phyloP scores from a whole-genome alignment of 176 grass and related monocot species.

The Triticum timopheevii region DNA sequence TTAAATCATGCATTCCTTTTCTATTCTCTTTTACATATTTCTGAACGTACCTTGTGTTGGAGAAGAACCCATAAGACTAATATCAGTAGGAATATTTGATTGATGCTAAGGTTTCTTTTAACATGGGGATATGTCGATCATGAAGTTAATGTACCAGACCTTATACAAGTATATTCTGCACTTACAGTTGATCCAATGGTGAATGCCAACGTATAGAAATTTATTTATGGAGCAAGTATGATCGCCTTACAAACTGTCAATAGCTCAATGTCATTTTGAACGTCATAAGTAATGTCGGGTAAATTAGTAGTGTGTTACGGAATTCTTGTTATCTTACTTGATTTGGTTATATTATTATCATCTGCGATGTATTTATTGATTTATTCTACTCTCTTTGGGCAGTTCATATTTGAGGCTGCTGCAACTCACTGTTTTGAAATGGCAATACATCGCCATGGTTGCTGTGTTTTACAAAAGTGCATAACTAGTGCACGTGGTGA shows the following conservation, averaged over 20 bases:
- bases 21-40: not conserved
- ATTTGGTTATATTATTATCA: not conserved
- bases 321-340: constrained; percentile 7
- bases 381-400: constrained; percentile 11
- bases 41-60: not conserved
- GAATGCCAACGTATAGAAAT: not conserved
- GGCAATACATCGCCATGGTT: constrained; percentile 78
- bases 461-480: constrained; percentile 87
- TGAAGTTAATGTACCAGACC: not conserved
- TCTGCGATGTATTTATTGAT: constrained; percentile 5
- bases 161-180: not conserved
- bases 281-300: not conserved
- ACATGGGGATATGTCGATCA: not conserved
- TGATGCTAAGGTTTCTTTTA: not conserved
- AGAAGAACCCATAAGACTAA: not conserved
- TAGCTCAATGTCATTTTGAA: not conserved
- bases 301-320: not conserved
- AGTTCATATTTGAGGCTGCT: constrained; percentile 89
- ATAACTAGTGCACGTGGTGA: constrained; percentile 54
- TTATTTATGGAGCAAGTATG: not conserved
- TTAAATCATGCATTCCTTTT: not conserved
- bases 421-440: constrained; percentile 61
- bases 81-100: not conserved
- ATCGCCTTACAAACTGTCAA: not conserved
- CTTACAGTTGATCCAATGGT: not conserved